Evolutionary conservation across 1,139 yeast species (phyloP).

Genomic region (Geotrichum aggregatum): DNA sequence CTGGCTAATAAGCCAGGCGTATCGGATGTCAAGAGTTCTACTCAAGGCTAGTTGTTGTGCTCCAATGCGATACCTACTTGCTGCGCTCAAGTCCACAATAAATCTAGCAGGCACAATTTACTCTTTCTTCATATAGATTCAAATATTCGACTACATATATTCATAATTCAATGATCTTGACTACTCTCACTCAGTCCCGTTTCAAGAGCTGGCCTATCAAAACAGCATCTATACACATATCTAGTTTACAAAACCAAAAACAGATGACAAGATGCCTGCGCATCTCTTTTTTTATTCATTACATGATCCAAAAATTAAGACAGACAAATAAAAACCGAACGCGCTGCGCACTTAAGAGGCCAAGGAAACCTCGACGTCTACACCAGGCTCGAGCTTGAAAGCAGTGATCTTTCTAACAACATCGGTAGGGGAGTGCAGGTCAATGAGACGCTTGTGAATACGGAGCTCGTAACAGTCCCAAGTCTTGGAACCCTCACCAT

Average conservation of each 20-base stretch:
- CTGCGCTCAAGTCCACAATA: too few species aligned
- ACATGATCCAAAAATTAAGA: conserved; percentile 4
- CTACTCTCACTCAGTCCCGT: too few species aligned
- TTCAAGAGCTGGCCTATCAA: too few species aligned
- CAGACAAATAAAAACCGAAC: conserved; percentile 1
- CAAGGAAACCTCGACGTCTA: conserved; percentile 45
- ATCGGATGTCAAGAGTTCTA: too few species aligned
- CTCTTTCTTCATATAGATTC: too few species aligned
- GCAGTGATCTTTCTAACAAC: conserved; percentile 95
- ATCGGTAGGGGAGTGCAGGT: conserved; percentile 94
- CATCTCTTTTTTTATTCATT: conserved; percentile 4
- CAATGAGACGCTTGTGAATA: conserved; percentile 99
- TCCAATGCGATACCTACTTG: too few species aligned
- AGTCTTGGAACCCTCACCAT: conserved; percentile 99
- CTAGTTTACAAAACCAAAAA: background rate
- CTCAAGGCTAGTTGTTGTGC: too few species aligned
- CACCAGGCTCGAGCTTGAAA: conserved; percentile 62
- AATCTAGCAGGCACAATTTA: too few species aligned
- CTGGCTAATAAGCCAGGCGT: too few species aligned
- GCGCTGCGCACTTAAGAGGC: conserved; percentile 37
- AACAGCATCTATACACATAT: too few species aligned
- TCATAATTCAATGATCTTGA: too few species aligned
- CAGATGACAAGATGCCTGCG: background rate
- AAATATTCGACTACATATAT: too few species aligned
- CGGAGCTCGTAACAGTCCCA: conserved; percentile 99